Evolutionary conservation across 2,329 filamentous ascomycete species (phyloP), one percentile per base, ranked within the genome.

Genomic region (Aurifilum marmelostoma): DNA sequence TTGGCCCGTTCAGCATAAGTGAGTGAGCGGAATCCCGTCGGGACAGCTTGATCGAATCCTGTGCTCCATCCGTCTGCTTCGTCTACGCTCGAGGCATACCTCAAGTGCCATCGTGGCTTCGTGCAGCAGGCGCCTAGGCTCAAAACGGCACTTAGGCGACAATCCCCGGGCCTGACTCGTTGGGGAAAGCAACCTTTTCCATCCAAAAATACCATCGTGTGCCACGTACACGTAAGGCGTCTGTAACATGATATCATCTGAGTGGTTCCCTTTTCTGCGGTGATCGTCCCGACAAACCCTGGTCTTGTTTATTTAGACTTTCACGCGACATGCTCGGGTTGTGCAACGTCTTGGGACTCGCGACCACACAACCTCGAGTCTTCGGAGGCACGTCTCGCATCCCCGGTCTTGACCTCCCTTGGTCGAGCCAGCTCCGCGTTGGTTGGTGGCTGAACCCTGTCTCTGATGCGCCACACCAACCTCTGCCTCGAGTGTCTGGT

Each of bases 181-280:
- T n/a, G 56, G 34, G 21, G 32, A 21, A 8, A 47, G 43, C 43
- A 47, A 47, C 43, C 18, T 7, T 2, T 16, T 9, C 18, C 27
- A 16, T 16, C 60, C 39, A 29, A 29, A 34, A 59, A 9, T 7
- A 14, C 18, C 52, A 29, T 54, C n/a, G 34, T 27, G 34, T 39
- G 41, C 16, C 32, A 24, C 29, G 16, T 29, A 21, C 50, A 59
- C 60, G 69, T 29, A 61, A 43, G 60, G 39, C 52, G 43, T 47
- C 50, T 69, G 63, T 69, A 58, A 24, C 64, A 67, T 69, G 69
- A 71, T 71, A 64, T 67, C 67, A 71, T 60, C 58, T 47, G 59
- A 14, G 32, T 54, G 65, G 11, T 63, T 12, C 29, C 27, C 24
- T 32, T 34, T 37, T 58, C 24, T 52, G 47, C 41, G 12, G 63